A percentile compares a stretch with the other conserved stretches of the same genome.
Conservation (phyloP, 352 stramenopile species). For the Globisporangium okanoganense region DNA sequence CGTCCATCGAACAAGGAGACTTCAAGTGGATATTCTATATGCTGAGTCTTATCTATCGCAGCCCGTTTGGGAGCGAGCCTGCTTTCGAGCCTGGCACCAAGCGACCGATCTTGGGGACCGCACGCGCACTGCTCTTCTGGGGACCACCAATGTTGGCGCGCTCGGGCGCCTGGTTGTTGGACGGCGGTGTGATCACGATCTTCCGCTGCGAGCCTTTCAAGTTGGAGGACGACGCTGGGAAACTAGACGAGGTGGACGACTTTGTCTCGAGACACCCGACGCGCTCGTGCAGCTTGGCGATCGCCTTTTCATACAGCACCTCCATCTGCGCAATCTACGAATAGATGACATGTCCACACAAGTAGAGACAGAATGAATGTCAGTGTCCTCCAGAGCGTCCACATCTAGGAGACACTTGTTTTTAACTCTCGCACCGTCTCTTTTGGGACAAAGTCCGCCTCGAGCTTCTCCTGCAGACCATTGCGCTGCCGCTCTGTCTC, state of each 20-base stretch:
- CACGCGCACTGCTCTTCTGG: constrained; percentile 14
- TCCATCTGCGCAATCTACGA: constrained; percentile 70
- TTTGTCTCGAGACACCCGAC: constrained; percentile 58
- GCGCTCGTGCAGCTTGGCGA: constrained; percentile 65
- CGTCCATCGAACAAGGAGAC: not conserved
- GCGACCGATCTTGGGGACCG: constrained; percentile 53
- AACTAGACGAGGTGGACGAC: not conserved
- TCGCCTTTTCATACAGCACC: constrained; percentile 59
- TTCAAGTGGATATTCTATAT: not conserved
- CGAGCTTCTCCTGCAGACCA: constrained; percentile 37
- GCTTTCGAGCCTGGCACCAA: constrained; percentile 48
- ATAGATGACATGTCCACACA: not conserved
- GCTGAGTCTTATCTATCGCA: constrained; percentile 6
- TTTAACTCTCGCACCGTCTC: constrained; percentile 37
- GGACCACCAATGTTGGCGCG: constrained; percentile 12
- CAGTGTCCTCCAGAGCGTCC: not conserved
- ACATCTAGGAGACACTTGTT: constrained; percentile 1
- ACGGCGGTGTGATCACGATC: constrained; percentile 10
- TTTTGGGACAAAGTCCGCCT: constrained; percentile 50
- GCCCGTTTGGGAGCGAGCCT: constrained; percentile 9
- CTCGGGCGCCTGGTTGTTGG: constrained; percentile 18
- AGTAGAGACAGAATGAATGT: not conserved
- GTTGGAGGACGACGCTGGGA: not conserved
- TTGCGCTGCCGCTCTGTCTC: constrained; percentile 27
- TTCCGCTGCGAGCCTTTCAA: constrained; percentile 19